Evolutionary conservation across 2,329 filamentous ascomycete species (phyloP).

Genomic region (Colletotrichum sp.): DNA sequence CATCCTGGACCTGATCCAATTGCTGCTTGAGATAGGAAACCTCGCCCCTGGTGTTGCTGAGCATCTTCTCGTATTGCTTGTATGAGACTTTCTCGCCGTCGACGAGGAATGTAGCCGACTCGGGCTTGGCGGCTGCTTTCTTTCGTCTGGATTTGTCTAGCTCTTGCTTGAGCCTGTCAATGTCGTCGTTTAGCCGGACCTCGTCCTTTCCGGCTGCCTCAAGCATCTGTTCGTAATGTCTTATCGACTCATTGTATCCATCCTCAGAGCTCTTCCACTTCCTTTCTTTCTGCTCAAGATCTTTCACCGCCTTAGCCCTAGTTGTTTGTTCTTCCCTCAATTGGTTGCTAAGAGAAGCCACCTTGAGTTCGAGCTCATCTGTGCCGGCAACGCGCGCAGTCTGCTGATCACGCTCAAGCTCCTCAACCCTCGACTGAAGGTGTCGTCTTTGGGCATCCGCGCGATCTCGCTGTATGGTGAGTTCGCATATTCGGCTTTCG

Average conservation of each 20-base stretch:
- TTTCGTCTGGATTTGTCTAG: not conserved
- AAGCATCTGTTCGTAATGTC: not conserved
- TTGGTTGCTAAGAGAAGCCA: not conserved
- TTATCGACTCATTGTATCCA: not conserved
- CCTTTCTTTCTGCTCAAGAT: not conserved
- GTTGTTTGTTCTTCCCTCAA: not conserved
- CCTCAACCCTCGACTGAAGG: not conserved
- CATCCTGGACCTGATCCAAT: not conserved
- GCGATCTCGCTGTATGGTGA: not conserved
- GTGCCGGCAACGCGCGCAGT: not conserved
- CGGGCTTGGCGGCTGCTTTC: not conserved
- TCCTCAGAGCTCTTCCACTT: not conserved
- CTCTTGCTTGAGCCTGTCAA: not conserved
- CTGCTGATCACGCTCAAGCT: not conserved
- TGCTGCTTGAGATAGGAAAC: not conserved
- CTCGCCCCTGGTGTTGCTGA: constrained; percentile 8
- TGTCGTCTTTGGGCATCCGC: not conserved
- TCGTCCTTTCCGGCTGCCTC: not conserved
- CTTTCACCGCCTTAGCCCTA: not conserved
- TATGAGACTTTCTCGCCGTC: not conserved
- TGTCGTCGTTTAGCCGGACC: not conserved
- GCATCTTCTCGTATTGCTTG: not conserved
- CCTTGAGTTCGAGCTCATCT: not conserved
- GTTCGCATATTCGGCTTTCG: not conserved
- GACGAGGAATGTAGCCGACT: not conserved